Base-by-base conservation (phyloP, 2,329 filamentous ascomycete genomes). In the Exophiala mesophila region DNA sequence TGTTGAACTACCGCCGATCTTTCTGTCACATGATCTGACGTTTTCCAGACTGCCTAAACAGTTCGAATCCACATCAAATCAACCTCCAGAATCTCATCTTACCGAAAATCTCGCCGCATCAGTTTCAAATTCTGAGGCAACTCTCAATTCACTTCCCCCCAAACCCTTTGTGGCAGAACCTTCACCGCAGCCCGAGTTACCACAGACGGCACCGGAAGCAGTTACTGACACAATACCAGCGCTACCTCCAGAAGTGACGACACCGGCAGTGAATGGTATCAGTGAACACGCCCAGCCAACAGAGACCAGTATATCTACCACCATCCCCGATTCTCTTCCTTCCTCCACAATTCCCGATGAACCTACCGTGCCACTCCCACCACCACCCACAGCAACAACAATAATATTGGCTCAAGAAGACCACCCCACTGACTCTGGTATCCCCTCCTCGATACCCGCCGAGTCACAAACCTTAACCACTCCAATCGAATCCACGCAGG, bases 101-200 rank as follows among this genome's bases (percentile, higher is more conserved):
- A 40, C 45, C 13, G 37, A 48, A 36, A 56, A 54, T 30, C 21
- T 50, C 24, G 47, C 47, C 13, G 52, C 53, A 13, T 44, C 53
- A 13, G 48, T 54, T 39, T 56, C 52, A 19, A 56, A 56, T 35
- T 48, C 53, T 13, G 50, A 53, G 23, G 41, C 42, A 16, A 40
- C 23, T 5, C 28, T 48, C 13, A 38, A 37, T n/a, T 6, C 38
- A 15, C 26, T 28, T 18, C 45, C 45, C 9, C 26, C 45, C 3
- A 45, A 48, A 26, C 36, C 36, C 12, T 26, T 29, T 9, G 17
- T 36, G 7, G 34, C 33, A 21, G 44, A 45, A 29, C 20, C 39
- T 4, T 19, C 39, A 24, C 26, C 32, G 13, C 41, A 39, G 16
- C 17, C 38, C 17, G 48, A 45, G 3, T n/a, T 31, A 17, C 37